These are phyloP conservation scores for Podochytrium sp. DNA, from an alignment of 192 early-diverging fungal genomes.

Conservation along the genomic window DNA sequence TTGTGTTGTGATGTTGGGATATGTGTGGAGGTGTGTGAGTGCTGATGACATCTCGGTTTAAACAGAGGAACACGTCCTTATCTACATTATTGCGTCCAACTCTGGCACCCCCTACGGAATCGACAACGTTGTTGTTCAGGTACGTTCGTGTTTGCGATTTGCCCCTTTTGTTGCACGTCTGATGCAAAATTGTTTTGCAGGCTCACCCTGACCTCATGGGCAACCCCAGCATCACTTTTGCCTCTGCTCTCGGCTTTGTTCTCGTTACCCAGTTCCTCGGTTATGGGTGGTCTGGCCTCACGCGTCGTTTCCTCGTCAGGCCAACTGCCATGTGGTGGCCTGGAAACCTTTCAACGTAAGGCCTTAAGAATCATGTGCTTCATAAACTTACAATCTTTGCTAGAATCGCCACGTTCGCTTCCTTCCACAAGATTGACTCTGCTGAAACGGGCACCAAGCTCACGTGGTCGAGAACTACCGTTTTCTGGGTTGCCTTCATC, in stretches of 20 bases:
- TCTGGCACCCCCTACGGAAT: slow-evolving; percentile 59
- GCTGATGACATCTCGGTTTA: slow-evolving; percentile 73
- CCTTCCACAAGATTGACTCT: slow-evolving; percentile 13
- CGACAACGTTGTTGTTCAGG: slow-evolving; percentile 42
- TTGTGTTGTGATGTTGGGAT: not conserved
- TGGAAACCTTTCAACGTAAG: slow-evolving; percentile 42
- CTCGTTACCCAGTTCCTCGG: slow-evolving; percentile 73
- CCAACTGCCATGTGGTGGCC: slow-evolving; percentile 75
- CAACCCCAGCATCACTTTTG: slow-evolving; percentile 21
- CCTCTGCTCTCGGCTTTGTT: slow-evolving; percentile 45
- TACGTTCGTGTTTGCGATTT: slow-evolving; percentile 60
- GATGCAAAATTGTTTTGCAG: slow-evolving; percentile 28
- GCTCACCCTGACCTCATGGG: not conserved
- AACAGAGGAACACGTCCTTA: slow-evolving; percentile 57
- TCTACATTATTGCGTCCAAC: slow-evolving; percentile 1
- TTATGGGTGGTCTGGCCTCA: slow-evolving; percentile 73
- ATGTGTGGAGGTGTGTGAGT: not conserved
- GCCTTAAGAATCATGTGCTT: slow-evolving; percentile 7
- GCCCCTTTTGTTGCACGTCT: not conserved
- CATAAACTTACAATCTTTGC: slow-evolving; percentile 51
- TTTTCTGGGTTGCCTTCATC: slow-evolving; percentile 32
- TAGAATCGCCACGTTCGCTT: slow-evolving; percentile 31
- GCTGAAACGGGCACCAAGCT: not conserved
- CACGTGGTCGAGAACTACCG: not conserved
- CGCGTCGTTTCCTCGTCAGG: slow-evolving; percentile 81